Conservation (phyloP, 2,329 filamentous ascomycete species). For the Cladosporium sp. region DNA sequence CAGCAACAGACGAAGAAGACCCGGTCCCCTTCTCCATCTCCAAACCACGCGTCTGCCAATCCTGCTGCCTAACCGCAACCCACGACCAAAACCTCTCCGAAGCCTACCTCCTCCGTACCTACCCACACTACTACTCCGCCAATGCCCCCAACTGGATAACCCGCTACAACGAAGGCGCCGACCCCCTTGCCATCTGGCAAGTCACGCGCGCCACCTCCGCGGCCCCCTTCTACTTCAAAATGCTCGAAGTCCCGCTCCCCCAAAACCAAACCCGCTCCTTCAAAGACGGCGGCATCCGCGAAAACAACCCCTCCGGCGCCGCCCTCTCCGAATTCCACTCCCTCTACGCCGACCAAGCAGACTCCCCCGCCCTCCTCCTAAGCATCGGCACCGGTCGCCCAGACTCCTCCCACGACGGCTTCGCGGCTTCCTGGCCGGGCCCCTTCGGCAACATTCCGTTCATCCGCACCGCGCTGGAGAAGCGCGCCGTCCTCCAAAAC, state of each 20-base stretch:
- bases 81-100: slow-evolving; percentile 44
- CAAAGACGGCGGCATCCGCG: slow-evolving; percentile 48
- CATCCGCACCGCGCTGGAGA: slow-evolving; percentile 43
- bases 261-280: slow-evolving; percentile 35
- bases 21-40: slow-evolving; percentile 20
- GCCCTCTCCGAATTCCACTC: slow-evolving; percentile 45
- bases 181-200: slow-evolving; percentile 46
- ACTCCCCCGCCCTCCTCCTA: slow-evolving; percentile 40
- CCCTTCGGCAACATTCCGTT: slow-evolving; percentile 38
- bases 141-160: slow-evolving; percentile 41
- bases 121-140: slow-evolving; percentile 42
- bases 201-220: slow-evolving; percentile 50
- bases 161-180: slow-evolving; percentile 44
- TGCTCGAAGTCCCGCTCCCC: slow-evolving; percentile 42
- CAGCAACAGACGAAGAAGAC: no score
- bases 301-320: slow-evolving; percentile 47
- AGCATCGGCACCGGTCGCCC: slow-evolving; percentile 45
- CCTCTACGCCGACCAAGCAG: slow-evolving; percentile 38
- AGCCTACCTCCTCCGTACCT: slow-evolving; percentile 46
- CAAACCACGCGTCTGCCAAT: slow-evolving; percentile 32
- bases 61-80: slow-evolving; percentile 46
- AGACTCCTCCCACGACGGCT: slow-evolving; percentile 41
- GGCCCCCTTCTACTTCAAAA: slow-evolving; percentile 49
- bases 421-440: slow-evolving; percentile 43
- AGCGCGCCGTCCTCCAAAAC: slow-evolving; percentile 46